Evolutionary conservation across 1,284 basidiomycete genomes (phyloP), one percentile per base, ranked within the genome.

Genomic region (Microbotryomycetes sp.): DNA sequence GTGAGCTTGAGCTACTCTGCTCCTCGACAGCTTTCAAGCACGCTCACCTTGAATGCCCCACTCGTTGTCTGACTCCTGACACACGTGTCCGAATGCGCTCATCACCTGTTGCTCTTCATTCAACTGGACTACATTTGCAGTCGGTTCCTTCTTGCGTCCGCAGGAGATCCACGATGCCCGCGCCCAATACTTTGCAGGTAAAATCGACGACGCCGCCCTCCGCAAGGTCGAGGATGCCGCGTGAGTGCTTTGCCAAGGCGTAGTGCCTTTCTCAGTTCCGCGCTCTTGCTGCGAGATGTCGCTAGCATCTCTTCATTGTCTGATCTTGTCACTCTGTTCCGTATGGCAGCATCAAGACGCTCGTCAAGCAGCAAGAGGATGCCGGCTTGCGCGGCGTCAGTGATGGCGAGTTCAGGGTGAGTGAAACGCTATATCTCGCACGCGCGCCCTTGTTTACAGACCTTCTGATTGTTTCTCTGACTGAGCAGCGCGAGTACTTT

Each of bases 121-220:
- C n/a, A 11, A 48, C 15, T 15, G 13, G 2, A 48, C 15, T 48
- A 6, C 1, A 48, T 26, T 23, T 48, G 21, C 47, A 60, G 70
- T 84, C 23, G 83, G 83, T 31, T 84, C 83, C 11, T 77, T 86
- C 62, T 75, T 85, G 21, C 81, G 85, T 13, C 83, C 84, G 3
- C 64, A 75, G 4, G 71, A 77, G 18, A 77, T 86, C 24, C 79
- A 79, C 66, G 71, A 79, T 55, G 80, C 79, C 41, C 79, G 83
- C 30, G 72, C 66, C 53, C 68, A 76, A 28, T 75, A 79, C 55
- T 77, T 81, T 54, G 72, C 76, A 54, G 76, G 78, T 9, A 73
- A 78, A 59, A 74, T 80, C 61, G 72, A 76, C 21, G 65, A 67
- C 24, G 75, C 78, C 4, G 78, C 81, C 45, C 75, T 86, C 16